phyloP scores from a whole-genome alignment of 179 eudicot genomes.

The Silene noctiflora region DNA sequence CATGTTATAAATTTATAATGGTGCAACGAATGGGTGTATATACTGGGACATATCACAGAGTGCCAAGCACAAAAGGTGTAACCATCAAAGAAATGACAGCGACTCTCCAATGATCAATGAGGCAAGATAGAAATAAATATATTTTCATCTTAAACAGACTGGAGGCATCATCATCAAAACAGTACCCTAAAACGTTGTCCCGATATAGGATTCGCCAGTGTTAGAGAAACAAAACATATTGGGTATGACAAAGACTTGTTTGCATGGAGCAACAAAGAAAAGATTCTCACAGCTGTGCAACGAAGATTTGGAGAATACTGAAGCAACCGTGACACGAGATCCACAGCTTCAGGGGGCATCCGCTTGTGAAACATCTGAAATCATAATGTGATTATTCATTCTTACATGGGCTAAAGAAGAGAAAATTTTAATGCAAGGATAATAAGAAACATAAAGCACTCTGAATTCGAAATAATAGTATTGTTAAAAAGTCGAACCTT shows the following conservation, averaged over 20 bases:
- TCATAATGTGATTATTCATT: not conserved
- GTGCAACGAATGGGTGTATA: no score
- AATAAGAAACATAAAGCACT: not conserved
- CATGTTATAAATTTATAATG: no score
- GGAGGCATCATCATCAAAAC: no score
- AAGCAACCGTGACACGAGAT: constrained; percentile 79
- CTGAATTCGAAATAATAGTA: not conserved
- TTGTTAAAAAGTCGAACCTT: constrained; percentile 43
- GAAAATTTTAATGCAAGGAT: not conserved
- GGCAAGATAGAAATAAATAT: no score
- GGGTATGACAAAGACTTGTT: not conserved
- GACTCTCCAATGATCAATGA: no score
- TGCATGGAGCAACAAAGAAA: not conserved
- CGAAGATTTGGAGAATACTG: constrained; percentile 85
- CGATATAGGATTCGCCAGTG: no score
- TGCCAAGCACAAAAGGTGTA: no score
- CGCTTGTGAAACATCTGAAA: constrained; percentile 74
- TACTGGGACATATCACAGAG: no score
- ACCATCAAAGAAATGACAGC: no score
- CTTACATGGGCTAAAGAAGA: not conserved
- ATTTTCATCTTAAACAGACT: no score
- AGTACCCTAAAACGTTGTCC: no score
- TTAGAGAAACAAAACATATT: no score
- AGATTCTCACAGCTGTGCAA: constrained; percentile 61
- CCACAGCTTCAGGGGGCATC: constrained; percentile 77